Evolutionary conservation across 2,329 filamentous ascomycete species (phyloP).

Genomic region (Onygenales sp.): DNA sequence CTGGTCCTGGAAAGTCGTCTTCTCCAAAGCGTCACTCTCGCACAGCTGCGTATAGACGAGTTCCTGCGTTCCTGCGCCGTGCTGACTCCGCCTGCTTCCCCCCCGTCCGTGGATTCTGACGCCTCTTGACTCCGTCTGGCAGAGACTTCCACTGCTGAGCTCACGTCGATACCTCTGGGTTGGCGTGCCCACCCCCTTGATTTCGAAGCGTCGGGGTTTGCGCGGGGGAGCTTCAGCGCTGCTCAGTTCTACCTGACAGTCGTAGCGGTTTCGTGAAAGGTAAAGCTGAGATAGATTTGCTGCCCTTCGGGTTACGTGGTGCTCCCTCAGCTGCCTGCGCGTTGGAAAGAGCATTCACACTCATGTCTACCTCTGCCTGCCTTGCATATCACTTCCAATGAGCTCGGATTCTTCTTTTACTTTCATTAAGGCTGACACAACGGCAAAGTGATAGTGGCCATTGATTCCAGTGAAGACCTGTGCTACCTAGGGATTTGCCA

Average conservation of each 20-base stretch:
- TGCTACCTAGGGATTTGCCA: slow-evolving; percentile 11
- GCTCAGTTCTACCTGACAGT: background rate
- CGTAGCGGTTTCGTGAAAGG: slow-evolving; percentile 20
- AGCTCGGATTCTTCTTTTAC: slow-evolving; percentile 10
- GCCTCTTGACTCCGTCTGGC: slow-evolving; percentile 14
- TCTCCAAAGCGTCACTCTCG: slow-evolving; percentile 7
- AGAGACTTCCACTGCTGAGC: slow-evolving; percentile 33
- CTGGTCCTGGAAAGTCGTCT: slow-evolving; percentile 17
- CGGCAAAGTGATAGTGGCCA: slow-evolving; percentile 21
- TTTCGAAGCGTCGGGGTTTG: slow-evolving; percentile 19
- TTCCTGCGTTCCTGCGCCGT: slow-evolving; percentile 10
- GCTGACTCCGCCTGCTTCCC: slow-evolving; percentile 12
- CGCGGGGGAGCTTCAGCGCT: slow-evolving; percentile 10
- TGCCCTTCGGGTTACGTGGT: slow-evolving; percentile 13
- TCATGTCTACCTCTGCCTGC: slow-evolving; percentile 9
- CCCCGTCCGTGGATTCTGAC: slow-evolving; percentile 22
- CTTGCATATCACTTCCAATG: slow-evolving; percentile 1
- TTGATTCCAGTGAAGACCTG: slow-evolving; percentile 12
- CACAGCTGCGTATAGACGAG: slow-evolving; percentile 18
- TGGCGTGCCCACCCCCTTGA: slow-evolving; percentile 8
- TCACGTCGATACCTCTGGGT: slow-evolving; percentile 25
- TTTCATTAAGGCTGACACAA: slow-evolving; percentile 22
- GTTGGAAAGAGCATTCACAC: slow-evolving; percentile 9
- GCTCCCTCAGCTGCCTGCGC: slow-evolving; percentile 5
- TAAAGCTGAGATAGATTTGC: slow-evolving; percentile 25